Conservation (phyloP, 2,329 filamentous ascomycete genomes). For the Fonsecaea nubica region DNA sequence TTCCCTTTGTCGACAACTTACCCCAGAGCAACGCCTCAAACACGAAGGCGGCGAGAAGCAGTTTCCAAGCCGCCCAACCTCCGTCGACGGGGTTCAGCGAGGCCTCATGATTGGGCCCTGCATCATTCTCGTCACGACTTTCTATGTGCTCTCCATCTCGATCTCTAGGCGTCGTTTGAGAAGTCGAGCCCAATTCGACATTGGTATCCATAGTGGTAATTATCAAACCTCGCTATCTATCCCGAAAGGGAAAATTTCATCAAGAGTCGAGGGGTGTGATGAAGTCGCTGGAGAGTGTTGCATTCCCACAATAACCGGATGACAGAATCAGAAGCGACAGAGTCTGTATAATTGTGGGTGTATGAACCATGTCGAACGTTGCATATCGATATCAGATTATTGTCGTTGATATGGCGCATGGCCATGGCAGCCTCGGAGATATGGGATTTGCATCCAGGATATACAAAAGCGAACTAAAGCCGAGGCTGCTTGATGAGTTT, state of each 20-base stretch:
- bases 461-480: neutral
- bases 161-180: neutral
- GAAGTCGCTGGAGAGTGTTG: too few relatives aligned
- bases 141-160: neutral
- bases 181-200: neutral
- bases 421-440: neutral
- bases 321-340: too few relatives aligned
- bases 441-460: neutral
- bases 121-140: neutral
- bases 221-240: neutral
- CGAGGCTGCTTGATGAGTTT: neutral
- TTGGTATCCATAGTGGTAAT: neutral
- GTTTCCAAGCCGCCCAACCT: conserved; percentile 36
- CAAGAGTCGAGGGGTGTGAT: too few relatives aligned
- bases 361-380: neutral
- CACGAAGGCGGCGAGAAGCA: conserved; percentile 35
- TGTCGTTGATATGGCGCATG: neutral
- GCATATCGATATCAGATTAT: neutral
- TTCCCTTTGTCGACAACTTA: neutral
- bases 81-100: conserved; percentile 28
- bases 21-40: conserved; percentile 40
- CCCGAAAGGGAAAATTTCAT: too few relatives aligned
- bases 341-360: neutral
- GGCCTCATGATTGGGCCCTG: neutral
- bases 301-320: neutral